phyloP scores from a whole-genome alignment of 768 basidiomycete species.

The Termitomyces sp. region DNA sequence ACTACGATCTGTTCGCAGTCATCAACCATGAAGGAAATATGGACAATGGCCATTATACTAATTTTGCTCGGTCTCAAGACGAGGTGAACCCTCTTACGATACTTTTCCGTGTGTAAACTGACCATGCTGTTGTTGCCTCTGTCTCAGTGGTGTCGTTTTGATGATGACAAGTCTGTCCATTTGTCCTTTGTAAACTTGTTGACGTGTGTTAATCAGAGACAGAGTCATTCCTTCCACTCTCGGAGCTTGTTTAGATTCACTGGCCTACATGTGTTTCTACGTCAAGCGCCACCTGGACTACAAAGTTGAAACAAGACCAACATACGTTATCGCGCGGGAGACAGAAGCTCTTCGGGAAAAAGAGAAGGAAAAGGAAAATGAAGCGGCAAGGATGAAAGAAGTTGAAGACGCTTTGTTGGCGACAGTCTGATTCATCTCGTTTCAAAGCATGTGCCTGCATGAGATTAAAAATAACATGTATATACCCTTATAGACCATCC shows the following conservation, averaged over 20 bases:
- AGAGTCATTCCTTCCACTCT: constrained; percentile 73
- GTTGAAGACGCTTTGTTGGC: constrained; percentile 64
- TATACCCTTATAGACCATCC: background rate
- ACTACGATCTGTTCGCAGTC: constrained; percentile 89
- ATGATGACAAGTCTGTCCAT: constrained; percentile 75
- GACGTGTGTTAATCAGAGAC: constrained; percentile 8
- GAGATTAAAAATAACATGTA: background rate
- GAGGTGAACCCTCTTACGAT: constrained; percentile 47
- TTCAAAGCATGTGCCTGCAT: background rate
- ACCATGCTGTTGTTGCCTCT: background rate
- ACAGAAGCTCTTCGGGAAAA: constrained; percentile 59
- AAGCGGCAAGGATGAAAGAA: constrained; percentile 49
- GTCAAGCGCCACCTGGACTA: constrained; percentile 88
- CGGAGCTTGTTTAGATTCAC: constrained; percentile 60
- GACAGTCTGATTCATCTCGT: constrained; percentile 23
- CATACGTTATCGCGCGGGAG: constrained; percentile 62
- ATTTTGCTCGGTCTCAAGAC: constrained; percentile 77
- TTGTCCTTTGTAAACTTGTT: background rate
- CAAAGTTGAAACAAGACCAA: constrained; percentile 61
- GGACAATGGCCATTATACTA: constrained; percentile 93
- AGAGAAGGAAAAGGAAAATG: constrained; percentile 36
- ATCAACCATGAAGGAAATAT: constrained; percentile 94
- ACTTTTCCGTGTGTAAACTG: background rate
- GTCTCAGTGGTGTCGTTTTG: constrained; percentile 84
- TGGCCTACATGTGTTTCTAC: constrained; percentile 94